Evolutionary conservation across 106 monocot species (phyloP).

Genomic region (Allium cepa): DNA sequence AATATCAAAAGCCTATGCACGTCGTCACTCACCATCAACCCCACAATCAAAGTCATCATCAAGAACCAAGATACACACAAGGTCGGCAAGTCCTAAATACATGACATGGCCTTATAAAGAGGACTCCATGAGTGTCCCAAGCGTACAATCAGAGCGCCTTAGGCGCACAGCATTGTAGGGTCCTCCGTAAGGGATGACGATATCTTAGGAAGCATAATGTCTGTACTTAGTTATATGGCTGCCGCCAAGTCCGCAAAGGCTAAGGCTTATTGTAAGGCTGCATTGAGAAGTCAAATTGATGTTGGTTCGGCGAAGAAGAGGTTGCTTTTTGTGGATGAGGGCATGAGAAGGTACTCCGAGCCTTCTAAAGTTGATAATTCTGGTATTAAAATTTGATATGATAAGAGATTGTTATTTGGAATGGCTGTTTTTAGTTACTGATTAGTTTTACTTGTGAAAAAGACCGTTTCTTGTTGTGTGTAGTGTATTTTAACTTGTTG

Average conservation of each 20-base stretch:
- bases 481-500: too few relatives aligned
- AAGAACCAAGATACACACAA: slow-evolving; percentile 16
- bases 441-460: too few relatives aligned
- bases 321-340: slow-evolving; percentile 35
- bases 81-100: slow-evolving; percentile 30
- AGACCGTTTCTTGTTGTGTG: too few relatives aligned
- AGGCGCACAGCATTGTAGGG: slow-evolving; percentile 68
- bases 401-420: too few relatives aligned
- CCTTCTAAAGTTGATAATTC: slow-evolving; percentile 22
- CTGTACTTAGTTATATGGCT: slow-evolving; percentile 84
- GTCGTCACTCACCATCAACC: slow-evolving; percentile 43
- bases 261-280: slow-evolving; percentile 39
- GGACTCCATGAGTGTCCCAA: slow-evolving; percentile 39
- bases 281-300: slow-evolving; percentile 14
- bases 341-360: slow-evolving; percentile 16
- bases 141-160: slow-evolving; percentile 34
- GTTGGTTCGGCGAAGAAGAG: slow-evolving; percentile 48
- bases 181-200: slow-evolving; percentile 65
- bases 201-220: slow-evolving; percentile 44
- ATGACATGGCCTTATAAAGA: slow-evolving; percentile 14
- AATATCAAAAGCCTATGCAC: slow-evolving; percentile 16
- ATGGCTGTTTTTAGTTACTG: too few relatives aligned
- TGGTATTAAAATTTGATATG: too few relatives aligned
- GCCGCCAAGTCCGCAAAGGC: slow-evolving; percentile 63
- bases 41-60: slow-evolving; percentile 28